Percentiles rank a stretch among this genome's conserved stretches.
Conservation (phyloP, 1,139 yeast genomes). For the Diutina sp. region DNA sequence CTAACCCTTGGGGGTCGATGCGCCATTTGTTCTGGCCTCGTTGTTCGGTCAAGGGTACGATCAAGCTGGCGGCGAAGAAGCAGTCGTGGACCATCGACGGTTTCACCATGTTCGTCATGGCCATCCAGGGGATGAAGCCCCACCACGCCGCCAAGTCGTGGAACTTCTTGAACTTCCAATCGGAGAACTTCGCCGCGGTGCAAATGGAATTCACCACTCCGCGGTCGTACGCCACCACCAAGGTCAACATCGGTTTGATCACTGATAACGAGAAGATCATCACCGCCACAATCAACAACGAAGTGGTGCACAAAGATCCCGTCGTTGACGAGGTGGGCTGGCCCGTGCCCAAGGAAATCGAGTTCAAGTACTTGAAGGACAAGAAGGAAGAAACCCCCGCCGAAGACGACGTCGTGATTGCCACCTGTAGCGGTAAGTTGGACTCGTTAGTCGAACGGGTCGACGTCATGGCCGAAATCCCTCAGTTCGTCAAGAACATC, state of each 20-base stretch:
- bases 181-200: constrained; percentile 58
- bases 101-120: constrained; percentile 83
- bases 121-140: constrained; percentile 98
- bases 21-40: constrained; percentile 96
- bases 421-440: constrained; percentile 41
- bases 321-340: constrained; percentile 75
- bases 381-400: constrained; percentile 7
- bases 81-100: constrained; percentile 26
- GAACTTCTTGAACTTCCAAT: constrained; percentile 89
- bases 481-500: constrained; percentile 83
- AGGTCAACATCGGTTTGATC: constrained; percentile 69
- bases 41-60: constrained; percentile 52
- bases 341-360: constrained; percentile 69
- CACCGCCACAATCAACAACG: constrained; percentile 54
- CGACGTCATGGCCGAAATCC: constrained; percentile 96
- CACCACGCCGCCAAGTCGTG: constrained; percentile 97
- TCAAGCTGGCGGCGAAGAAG: constrained; percentile 23
- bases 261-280: constrained; percentile 52
- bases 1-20: constrained; percentile 95
- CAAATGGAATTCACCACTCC: constrained; percentile 97
- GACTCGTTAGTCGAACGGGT: constrained; percentile 66
- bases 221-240: constrained; percentile 69
- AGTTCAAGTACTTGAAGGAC: constrained; percentile 28
- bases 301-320: constrained; percentile 47
- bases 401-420: constrained; percentile 19